Conservation (phyloP, 2,329 filamentous ascomycete species). For the Plenodomus lindquistii region DNA sequence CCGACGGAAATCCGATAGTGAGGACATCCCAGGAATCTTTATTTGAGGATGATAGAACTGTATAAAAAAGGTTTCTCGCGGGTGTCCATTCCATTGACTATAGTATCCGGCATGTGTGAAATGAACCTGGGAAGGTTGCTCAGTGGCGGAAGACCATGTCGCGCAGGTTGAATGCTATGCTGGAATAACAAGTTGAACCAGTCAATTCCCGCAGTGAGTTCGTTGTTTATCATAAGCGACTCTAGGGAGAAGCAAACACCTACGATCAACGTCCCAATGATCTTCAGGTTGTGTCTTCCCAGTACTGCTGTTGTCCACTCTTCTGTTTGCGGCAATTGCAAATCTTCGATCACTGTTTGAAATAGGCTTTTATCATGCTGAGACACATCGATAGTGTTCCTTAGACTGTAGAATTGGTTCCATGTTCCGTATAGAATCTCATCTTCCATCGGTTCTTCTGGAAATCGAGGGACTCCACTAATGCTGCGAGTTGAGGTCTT, state of each 20-base stretch:
- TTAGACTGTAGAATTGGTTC: too few relatives aligned
- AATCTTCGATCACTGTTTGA: neutral
- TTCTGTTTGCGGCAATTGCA: neutral
- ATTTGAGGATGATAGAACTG: too few relatives aligned
- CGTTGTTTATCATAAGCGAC: neutral
- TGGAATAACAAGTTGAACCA: too few relatives aligned
- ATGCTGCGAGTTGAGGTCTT: neutral
- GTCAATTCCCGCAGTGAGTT: neutral
- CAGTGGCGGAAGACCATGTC: too few relatives aligned
- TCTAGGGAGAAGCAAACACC: neutral
- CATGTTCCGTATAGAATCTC: too few relatives aligned
- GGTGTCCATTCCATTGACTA: too few relatives aligned
- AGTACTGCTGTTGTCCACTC: neutral
- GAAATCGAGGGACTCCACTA: neutral
- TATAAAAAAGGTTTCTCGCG: too few relatives aligned
- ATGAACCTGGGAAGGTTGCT: too few relatives aligned
- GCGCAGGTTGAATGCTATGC: neutral
- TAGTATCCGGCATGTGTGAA: too few relatives aligned
- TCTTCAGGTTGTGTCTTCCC: neutral
- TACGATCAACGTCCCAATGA: neutral
- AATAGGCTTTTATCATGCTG: neutral
- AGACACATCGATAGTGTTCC: neutral
- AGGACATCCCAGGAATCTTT: too few relatives aligned
- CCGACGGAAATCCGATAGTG: too few relatives aligned
- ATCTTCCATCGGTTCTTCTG: neutral